Conservation (phyloP, 2,329 filamentous ascomycete genomes). For the Sporothrix luriei region DNA sequence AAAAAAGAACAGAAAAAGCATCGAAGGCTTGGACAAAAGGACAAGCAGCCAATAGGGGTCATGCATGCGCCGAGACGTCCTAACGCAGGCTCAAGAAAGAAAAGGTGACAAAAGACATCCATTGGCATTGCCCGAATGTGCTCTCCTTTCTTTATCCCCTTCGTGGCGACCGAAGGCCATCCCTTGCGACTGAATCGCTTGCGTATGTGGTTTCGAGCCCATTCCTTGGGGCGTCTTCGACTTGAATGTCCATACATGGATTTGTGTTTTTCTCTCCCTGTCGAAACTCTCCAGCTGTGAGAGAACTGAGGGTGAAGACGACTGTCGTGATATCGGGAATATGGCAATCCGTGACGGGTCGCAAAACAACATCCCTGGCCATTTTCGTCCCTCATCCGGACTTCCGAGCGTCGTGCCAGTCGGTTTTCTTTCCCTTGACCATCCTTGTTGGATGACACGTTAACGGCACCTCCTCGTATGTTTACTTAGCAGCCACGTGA, state of each 20-base stretch:
- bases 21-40: background rate
- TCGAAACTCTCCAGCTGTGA: background rate
- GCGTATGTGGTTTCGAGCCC: constrained; percentile 9
- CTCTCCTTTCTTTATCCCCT: background rate
- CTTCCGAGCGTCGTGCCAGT: background rate
- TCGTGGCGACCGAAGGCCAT: constrained; percentile 13
- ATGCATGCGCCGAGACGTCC: constrained; percentile 16
- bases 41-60: background rate
- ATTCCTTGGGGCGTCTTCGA: background rate
- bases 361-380: background rate
- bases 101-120: constrained; percentile 17
- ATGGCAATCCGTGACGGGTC: too few relatives aligned
- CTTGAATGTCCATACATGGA: background rate
- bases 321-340: background rate
- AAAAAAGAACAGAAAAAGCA: background rate
- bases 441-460: background rate
- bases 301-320: too few relatives aligned
- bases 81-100: constrained; percentile 18
- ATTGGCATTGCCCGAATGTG: background rate
- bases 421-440: background rate
- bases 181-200: constrained; percentile 1
- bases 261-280: background rate
- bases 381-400: background rate
- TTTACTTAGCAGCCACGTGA: too few relatives aligned
- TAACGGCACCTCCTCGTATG: background rate